Evolutionary conservation across 2,329 filamentous ascomycete species (phyloP).

Genomic region (Fusarium neocosmosporiellum): DNA sequence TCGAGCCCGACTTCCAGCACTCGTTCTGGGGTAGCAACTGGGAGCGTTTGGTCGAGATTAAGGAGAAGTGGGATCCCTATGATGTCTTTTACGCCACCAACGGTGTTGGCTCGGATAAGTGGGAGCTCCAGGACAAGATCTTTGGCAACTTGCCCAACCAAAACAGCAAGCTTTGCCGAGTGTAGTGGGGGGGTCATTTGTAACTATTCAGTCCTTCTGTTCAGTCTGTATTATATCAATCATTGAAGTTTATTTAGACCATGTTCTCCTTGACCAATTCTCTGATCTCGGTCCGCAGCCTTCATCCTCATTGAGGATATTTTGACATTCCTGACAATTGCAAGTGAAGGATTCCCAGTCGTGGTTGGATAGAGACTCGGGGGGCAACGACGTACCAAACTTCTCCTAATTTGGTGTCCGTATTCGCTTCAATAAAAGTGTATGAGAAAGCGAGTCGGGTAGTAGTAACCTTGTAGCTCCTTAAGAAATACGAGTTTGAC

Average conservation of each 20-base stretch:
- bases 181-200: background rate
- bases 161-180: constrained; percentile 30
- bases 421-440: background rate
- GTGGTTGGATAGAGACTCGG: background rate
- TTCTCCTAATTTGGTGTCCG: background rate
- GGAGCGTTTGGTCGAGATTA: constrained; percentile 53
- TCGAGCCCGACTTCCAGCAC: constrained; percentile 57
- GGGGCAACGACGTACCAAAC: background rate
- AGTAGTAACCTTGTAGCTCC: background rate
- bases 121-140: constrained; percentile 51
- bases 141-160: constrained; percentile 27
- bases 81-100: constrained; percentile 60
- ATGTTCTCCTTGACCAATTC: background rate
- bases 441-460: background rate
- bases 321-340: background rate
- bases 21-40: constrained; percentile 62
- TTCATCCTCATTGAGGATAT: background rate
- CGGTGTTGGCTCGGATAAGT: constrained; percentile 63
- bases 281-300: background rate
- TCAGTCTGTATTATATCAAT: background rate
- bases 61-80: constrained; percentile 59
- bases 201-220: background rate
- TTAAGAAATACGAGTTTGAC: background rate
- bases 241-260: background rate
- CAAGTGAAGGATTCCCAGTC: background rate